A percentile compares a stretch with the other conserved stretches of the same genome.
Evolutionary conservation across 2,329 filamentous ascomycete species (phyloP).

Genomic region (Colletotrichum scovillei): DNA sequence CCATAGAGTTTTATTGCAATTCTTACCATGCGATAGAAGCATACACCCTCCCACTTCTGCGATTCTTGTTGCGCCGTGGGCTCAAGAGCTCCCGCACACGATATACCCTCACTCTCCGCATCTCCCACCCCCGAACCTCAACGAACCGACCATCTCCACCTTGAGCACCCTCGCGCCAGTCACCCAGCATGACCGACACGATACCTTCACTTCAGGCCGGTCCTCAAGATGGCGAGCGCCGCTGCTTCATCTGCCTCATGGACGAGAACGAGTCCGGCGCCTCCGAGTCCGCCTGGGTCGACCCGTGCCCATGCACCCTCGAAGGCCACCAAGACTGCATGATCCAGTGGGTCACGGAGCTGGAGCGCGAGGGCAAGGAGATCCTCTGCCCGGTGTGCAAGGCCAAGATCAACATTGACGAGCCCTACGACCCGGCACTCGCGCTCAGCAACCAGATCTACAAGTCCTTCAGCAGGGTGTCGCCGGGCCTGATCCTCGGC

Average conservation of each 20-base stretch:
- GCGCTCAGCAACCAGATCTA: constrained; percentile 71
- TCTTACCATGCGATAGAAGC: constrained; percentile 1
- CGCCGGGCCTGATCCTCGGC: constrained; percentile 74
- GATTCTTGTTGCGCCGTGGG: background rate
- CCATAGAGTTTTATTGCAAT: no score
- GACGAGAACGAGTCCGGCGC: constrained; percentile 63
- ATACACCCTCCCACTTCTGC: background rate
- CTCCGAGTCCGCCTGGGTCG: constrained; percentile 74
- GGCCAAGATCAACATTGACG: constrained; percentile 78
- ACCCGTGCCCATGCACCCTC: constrained; percentile 90
- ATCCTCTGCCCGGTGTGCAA: constrained; percentile 93
- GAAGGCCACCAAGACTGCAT: constrained; percentile 92
- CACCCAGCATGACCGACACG: constrained; percentile 2
- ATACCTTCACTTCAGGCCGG: background rate
- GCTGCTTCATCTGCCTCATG: constrained; percentile 73
- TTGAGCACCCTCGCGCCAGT: background rate
- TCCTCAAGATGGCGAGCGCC: constrained; percentile 39
- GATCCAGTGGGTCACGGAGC: constrained; percentile 92
- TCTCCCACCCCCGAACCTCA: background rate
- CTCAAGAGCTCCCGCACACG: background rate
- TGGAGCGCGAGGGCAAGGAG: constrained; percentile 74
- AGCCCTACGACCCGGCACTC: constrained; percentile 80
- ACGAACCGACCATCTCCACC: background rate
- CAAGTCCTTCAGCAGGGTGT: constrained; percentile 62
- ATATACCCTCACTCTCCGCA: background rate